Evolutionary conservation across 306 rosid species (phyloP), one percentile per base, ranked within the genome.

Genomic region (Acacia crassicarpa): DNA sequence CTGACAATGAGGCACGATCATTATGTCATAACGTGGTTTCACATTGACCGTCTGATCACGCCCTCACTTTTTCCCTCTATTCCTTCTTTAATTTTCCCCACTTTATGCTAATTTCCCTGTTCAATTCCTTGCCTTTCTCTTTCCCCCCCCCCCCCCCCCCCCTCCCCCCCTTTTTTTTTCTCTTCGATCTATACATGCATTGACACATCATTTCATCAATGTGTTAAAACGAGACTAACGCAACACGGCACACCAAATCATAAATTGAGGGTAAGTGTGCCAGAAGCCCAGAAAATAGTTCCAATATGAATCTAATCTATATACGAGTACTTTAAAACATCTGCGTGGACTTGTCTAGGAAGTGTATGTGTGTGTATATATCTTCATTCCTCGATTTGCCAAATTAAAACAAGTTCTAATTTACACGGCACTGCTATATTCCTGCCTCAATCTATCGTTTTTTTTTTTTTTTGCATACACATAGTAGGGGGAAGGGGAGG

Each of bases 1-100:
- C 81, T 75, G 82, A 75, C 85, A 73, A 59, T 30, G 67, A 46
- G 61, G 67, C 25, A 76, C 74, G 67, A 20, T 56, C 63, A n/a
- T 56, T 11, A 46, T 45, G 15, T 61, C 19, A 69, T 25, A 53
- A 80, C 89, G 87, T 83, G 86, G 85, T 48, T 63, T 45, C 67
- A 78, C 82, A 77, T 78, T 80, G 83, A 78, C 83, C 79, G 41
- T 54, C 77, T 7, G 81, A 83, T 85, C 85, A 17, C 65, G 6
- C 56, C n/a, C 67, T 6, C 20, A 48, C 49, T 66, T 35, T 3
- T 66, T 66, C 23, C 16, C 6, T 48, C 53, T 48, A 48, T 48
- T 48, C 53, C 14, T 48, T 48, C 14, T 48, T 48, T 30, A 1
- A 30, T 30, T 30, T 56, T 9, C 12, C 13, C 25, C 2, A 3